Percentiles rank a stretch among this genome's conserved stretches.
phyloP scores from a whole-genome alignment of 225 moss, liverwort and hornwort species.

The Pseudoscleropodium purum region DNA sequence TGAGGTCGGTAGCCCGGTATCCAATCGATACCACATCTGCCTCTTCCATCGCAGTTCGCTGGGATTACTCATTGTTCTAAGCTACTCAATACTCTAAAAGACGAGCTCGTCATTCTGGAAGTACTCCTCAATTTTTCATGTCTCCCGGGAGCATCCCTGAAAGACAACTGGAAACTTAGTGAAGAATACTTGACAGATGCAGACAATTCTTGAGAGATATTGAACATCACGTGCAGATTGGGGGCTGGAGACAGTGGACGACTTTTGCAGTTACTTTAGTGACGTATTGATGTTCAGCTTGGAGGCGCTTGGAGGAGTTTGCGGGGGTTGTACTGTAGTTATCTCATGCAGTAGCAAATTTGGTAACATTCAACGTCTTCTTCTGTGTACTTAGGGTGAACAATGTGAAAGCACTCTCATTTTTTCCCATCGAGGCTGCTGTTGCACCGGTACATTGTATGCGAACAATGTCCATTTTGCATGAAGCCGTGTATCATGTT shows the following conservation, averaged over 20 bases:
- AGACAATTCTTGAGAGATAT: background rate
- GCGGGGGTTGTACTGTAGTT: background rate
- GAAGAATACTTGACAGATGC: background rate
- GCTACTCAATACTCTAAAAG: background rate
- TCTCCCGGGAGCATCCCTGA: background rate
- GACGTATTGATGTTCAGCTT: background rate
- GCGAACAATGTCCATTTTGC: background rate
- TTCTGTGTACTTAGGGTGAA: background rate
- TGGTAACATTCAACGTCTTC: background rate
- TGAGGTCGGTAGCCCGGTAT: background rate
- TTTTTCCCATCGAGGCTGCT: background rate
- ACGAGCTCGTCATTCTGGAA: background rate
- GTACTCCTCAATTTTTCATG: background rate
- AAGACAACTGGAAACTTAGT: background rate
- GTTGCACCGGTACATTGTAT: background rate
- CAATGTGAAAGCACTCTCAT: background rate
- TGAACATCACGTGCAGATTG: background rate
- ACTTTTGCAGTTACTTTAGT: background rate
- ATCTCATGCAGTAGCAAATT: background rate
- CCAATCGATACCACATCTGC: background rate
- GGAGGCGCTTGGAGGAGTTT: conserved; percentile 8
- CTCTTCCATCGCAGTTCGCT: background rate
- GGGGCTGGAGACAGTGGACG: background rate
- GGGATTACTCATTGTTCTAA: background rate
- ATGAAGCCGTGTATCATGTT: background rate